Conservation (phyloP, 106 monocot genomes). For the Dendrobium nobile region DNA sequence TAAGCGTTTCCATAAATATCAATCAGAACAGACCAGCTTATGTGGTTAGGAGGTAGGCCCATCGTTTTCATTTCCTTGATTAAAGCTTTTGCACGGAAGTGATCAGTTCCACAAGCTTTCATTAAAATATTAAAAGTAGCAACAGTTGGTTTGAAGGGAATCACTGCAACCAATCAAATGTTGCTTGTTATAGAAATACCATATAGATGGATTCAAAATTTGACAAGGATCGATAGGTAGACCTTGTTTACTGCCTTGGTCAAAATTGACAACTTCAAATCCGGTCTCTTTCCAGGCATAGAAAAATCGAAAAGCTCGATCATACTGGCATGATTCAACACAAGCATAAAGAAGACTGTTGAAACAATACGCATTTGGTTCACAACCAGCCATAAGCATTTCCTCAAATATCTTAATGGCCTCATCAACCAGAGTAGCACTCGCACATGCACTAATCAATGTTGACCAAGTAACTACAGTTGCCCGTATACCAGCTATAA, state of each 20-base stretch:
- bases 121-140: conserved; percentile 86
- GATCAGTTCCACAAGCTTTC: conserved; percentile 91
- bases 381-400: conserved; percentile 67
- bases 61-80: conserved; percentile 76
- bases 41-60: conserved; percentile 65
- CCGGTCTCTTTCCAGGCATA: conserved; percentile 63
- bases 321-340: conserved; percentile 77
- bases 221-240: not conserved
- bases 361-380: conserved; percentile 80
- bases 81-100: conserved; percentile 56
- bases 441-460: conserved; percentile 70
- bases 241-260: conserved; percentile 9
- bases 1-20: conserved; percentile 71
- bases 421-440: conserved; percentile 44
- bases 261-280: conserved; percentile 23
- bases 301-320: conserved; percentile 78
- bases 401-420: conserved; percentile 73
- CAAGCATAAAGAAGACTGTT: conserved; percentile 78
- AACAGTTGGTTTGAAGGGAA: conserved; percentile 75
- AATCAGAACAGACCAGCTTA: conserved; percentile 84
- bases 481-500: conserved; percentile 45
- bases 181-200: not conserved
- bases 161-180: conserved; percentile 8
- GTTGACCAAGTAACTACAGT: conserved; percentile 86
- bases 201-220: not conserved